Conservation (phyloP, 78 protist genomes). For the Dictyostelium brefeldianum region DNA sequence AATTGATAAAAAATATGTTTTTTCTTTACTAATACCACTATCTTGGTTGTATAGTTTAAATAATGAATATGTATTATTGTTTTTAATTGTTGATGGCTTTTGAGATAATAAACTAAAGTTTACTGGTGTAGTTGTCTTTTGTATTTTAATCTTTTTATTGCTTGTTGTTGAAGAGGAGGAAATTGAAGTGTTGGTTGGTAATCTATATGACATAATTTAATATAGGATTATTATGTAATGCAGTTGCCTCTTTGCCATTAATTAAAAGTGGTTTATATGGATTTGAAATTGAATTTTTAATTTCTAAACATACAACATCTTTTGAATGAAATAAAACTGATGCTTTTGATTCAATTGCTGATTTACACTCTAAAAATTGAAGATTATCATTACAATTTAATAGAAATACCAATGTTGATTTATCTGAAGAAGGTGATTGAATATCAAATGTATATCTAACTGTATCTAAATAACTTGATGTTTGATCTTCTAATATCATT, state of each 20-base stretch:
- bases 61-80: too few species aligned
- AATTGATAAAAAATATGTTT: not conserved
- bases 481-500: not conserved
- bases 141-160: too few species aligned
- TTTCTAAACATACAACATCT: not conserved
- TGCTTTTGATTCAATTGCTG: not conserved
- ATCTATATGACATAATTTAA: not conserved
- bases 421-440: not conserved
- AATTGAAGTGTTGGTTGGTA: too few species aligned
- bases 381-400: not conserved
- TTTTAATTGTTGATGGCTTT: too few species aligned
- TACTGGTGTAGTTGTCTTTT: too few species aligned
- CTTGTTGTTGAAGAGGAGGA: too few species aligned
- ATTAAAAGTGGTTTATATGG: not conserved
- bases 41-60: too few species aligned
- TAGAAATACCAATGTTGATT: conserved; percentile 7
- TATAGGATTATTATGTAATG: not conserved
- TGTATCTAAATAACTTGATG: conserved; percentile 3
- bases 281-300: not conserved
- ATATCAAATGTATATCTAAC: conserved; percentile 6
- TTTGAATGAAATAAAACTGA: not conserved
- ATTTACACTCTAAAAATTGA: not conserved
- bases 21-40: not conserved
- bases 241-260: not conserved
- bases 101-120: too few species aligned